These are phyloP conservation scores for Canavalia gladiata DNA, from an alignment of 306 rosid genomes.

Conservation along the genomic window DNA sequence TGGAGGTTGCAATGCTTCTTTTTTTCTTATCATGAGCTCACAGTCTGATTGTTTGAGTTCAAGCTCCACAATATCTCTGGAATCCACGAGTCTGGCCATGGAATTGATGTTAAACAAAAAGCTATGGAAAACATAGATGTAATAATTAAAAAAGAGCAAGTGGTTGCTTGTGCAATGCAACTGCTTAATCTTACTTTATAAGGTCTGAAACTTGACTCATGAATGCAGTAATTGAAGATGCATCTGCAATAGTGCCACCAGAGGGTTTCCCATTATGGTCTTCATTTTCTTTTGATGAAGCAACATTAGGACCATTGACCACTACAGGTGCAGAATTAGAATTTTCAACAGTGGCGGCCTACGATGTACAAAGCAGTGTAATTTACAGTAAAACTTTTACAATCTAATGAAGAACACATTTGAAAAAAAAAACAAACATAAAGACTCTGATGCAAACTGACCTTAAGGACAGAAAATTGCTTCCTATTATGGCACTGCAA, in stretches of 20 bases:
- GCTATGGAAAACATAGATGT: constrained; percentile 8
- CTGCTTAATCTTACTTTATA: constrained; percentile 70
- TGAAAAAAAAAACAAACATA: constrained; percentile 13
- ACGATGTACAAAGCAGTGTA: constrained; percentile 42
- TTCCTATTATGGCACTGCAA: constrained; percentile 69
- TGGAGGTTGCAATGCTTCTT: constrained; percentile 80
- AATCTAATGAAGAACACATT: constrained; percentile 13
- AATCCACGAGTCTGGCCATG: constrained; percentile 85
- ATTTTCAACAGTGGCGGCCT: constrained; percentile 63
- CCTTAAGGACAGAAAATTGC: constrained; percentile 55
- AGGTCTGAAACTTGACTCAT: constrained; percentile 91
- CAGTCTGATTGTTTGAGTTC: constrained; percentile 84
- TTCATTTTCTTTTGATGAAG: constrained; percentile 53
- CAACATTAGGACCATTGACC: constrained; percentile 53
- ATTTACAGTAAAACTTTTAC: not conserved
- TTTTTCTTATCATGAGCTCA: constrained; percentile 80
- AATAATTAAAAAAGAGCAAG: not conserved
- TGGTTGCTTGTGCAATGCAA: constrained; percentile 12
- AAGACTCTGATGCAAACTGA: constrained; percentile 28
- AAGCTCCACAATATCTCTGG: constrained; percentile 92
- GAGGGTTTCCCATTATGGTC: constrained; percentile 48
- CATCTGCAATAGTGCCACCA: constrained; percentile 51
- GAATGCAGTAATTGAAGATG: constrained; percentile 64
- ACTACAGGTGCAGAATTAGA: constrained; percentile 68
- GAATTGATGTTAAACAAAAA: constrained; percentile 42